Percentiles rank a stretch among this genome's conserved stretches.
Evolutionary conservation across 116 monocot genomes (phyloP).

Genomic region (Phalaenopsis hybrid): DNA sequence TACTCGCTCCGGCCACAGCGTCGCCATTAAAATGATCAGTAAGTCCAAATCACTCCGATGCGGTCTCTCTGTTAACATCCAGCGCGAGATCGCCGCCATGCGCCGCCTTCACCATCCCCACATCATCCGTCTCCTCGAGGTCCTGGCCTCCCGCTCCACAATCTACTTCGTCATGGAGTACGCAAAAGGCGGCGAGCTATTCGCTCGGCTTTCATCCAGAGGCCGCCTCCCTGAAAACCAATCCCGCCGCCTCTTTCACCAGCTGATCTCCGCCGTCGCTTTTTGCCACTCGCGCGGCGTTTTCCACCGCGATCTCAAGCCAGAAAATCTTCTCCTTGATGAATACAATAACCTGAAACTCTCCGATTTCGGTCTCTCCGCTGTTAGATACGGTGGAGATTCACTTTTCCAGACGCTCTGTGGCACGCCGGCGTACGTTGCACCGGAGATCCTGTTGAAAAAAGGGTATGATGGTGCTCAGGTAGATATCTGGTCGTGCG

Average conservation of each 20-base stretch:
- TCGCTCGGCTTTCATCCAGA: slow-evolving; percentile 4
- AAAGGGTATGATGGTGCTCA: slow-evolving; percentile 28
- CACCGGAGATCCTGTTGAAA: slow-evolving; percentile 39
- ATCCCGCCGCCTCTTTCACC: slow-evolving; percentile 6
- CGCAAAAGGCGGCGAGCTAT: slow-evolving; percentile 12
- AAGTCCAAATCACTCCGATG: slow-evolving; percentile 9
- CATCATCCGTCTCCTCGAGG: slow-evolving; percentile 27
- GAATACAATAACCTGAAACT: background rate
- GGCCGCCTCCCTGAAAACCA: slow-evolving; percentile 9
- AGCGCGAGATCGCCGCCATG: slow-evolving; percentile 20
- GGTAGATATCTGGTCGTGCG: slow-evolving; percentile 42
- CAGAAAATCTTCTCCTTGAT: slow-evolving; percentile 13
- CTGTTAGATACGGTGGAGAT: background rate
- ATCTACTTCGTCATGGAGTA: slow-evolving; percentile 29
- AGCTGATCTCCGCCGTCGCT: slow-evolving; percentile 9
- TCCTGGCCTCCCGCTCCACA: slow-evolving; percentile 22
- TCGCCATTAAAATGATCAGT: slow-evolving; percentile 21
- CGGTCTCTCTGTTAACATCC: background rate
- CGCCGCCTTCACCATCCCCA: slow-evolving; percentile 17
- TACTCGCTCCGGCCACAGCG: slow-evolving; percentile 4
- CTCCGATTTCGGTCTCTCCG: slow-evolving; percentile 9
- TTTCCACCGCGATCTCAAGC: slow-evolving; percentile 13
- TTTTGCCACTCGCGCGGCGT: slow-evolving; percentile 11
- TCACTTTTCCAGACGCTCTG: slow-evolving; percentile 14
- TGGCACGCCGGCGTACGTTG: slow-evolving; percentile 48